These are phyloP conservation scores for Coemansia sp. DNA, from an alignment of 192 early-diverging fungal genomes.

Conservation along the genomic window DNA sequence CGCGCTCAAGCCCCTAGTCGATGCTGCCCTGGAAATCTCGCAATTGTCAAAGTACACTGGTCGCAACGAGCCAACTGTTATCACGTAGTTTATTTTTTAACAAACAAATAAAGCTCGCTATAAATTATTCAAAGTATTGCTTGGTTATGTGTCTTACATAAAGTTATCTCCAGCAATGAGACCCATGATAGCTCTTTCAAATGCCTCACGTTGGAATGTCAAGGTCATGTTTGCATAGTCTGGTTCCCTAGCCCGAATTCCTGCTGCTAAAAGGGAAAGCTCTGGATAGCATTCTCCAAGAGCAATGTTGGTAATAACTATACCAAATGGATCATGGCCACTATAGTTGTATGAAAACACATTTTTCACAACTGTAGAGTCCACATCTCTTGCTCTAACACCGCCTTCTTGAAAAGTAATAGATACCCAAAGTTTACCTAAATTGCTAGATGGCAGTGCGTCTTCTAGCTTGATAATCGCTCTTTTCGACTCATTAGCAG, in stretches of 20 bases:
- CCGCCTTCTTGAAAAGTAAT: background rate
- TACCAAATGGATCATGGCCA: background rate
- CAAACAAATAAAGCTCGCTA: no score
- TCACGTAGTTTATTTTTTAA: constrained; percentile 60
- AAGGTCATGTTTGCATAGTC: background rate
- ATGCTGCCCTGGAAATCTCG: constrained; percentile 76
- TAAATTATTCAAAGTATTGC: no score
- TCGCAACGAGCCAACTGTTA: constrained; percentile 87
- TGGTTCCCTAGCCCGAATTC: background rate
- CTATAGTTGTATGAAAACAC: background rate
- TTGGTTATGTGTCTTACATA: background rate
- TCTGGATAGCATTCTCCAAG: background rate
- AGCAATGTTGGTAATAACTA: background rate
- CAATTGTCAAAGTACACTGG: constrained; percentile 82
- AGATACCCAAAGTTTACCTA: background rate
- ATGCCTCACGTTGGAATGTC: background rate
- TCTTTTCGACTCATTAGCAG: background rate
- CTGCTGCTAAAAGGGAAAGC: background rate
- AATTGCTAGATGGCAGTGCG: background rate
- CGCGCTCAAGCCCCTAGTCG: constrained; percentile 89
- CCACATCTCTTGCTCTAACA: background rate
- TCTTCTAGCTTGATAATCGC: background rate
- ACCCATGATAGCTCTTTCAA: background rate
- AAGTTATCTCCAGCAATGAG: background rate
- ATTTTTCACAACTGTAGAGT: background rate